Percentiles rank a stretch among this genome's conserved stretches.
These are phyloP conservation scores for Marasmius sp. DNA, from an alignment of 1,284 basidiomycete species.

Conservation along the genomic window DNA sequence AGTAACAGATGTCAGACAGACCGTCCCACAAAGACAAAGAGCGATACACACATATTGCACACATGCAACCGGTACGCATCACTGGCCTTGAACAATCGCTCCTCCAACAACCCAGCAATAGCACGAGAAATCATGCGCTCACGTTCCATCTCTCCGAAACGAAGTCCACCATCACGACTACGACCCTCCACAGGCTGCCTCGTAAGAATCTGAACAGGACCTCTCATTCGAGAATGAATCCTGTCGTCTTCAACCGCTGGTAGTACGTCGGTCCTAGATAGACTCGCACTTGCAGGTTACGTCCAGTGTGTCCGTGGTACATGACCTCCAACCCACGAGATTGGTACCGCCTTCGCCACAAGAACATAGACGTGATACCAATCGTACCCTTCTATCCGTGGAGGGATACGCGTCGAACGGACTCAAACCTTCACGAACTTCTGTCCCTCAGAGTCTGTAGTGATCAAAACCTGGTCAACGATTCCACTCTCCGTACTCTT, in stretches of 20 bases:
- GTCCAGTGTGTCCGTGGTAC: slow-evolving; percentile 98
- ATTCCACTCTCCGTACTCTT: slow-evolving; percentile 98
- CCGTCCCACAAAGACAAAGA: no score
- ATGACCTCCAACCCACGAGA: slow-evolving; percentile 96
- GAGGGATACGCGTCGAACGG: slow-evolving; percentile 92
- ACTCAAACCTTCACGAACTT: slow-evolving; percentile 99
- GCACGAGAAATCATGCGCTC: slow-evolving; percentile 99
- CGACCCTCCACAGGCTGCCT: no score
- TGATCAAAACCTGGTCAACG: slow-evolving; percentile 96
- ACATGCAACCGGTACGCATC: slow-evolving; percentile 96
- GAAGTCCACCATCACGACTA: slow-evolving; percentile 97
- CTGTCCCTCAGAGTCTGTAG: slow-evolving; percentile 93
- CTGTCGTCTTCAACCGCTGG: slow-evolving; percentile 98
- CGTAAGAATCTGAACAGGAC: slow-evolving; percentile 98
- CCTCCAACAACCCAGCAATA: slow-evolving; percentile 96
- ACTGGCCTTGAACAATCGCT: slow-evolving; percentile 90
- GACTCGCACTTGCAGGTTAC: slow-evolving; percentile 95
- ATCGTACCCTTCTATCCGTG: slow-evolving; percentile 99
- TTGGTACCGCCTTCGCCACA: slow-evolving; percentile 88
- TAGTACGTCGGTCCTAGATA: slow-evolving; percentile 99
- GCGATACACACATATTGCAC: slow-evolving; percentile 90
- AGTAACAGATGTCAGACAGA: no score
- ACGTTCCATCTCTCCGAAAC: slow-evolving; percentile 99
- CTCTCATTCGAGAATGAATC: slow-evolving; percentile 96
- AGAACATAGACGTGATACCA: slow-evolving; percentile 90